Evolutionary conservation across 495 filamentous ascomycete genomes (phyloP), one percentile per base, ranked within the genome.

Genomic region (Friedmanniomyces endolithicus): DNA sequence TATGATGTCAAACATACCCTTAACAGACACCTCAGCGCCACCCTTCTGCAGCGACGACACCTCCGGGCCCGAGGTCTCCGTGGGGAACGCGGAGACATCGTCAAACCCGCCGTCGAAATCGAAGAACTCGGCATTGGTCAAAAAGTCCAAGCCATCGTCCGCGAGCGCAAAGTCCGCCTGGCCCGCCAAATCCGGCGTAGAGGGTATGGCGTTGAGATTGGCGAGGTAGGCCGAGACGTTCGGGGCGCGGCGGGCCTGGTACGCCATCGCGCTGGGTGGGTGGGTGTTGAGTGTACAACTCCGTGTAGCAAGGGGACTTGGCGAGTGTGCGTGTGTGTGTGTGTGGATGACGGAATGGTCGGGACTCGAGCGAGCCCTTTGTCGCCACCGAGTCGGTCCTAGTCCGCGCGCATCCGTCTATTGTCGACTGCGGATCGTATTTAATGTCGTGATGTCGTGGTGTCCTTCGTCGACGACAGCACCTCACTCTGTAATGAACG

Each of bases 81-180:
- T 41, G 22, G 56, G 52, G 44, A 47, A 47, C 3, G 19, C 20
- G 24, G 7, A 6, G 9, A 35, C 31, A 27, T 24, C 20, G 46
- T 68, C 58, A 48, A 68, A 66, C 43, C 24, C 37, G 37, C 37
- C 52, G 55, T 96, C 90, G 66, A 88, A 90, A 69, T 95, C 89
- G 68, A 87, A 87, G 75, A 96, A 97, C 54, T 92, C 83, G 47
- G 87, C 80, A 70, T 96, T 95, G 55, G 88, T 94, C 76, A 96
- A 95, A 60, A 94, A 75, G 27, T 85, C 86, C 44, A 98, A 76
- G 46, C 92, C 88, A 50, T 83, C 77, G 62, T 85, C 84, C 63
- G 80, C 68, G 70, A 80, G 77, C 41, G 69, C 68, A 31, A 86
- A 80, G 39, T 74, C 69, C 47, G 72, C 71, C 61, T 74, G 67